Evolutionary conservation across 441 rosid genomes (phyloP).

Genomic region (Mallotus japonicus): DNA sequence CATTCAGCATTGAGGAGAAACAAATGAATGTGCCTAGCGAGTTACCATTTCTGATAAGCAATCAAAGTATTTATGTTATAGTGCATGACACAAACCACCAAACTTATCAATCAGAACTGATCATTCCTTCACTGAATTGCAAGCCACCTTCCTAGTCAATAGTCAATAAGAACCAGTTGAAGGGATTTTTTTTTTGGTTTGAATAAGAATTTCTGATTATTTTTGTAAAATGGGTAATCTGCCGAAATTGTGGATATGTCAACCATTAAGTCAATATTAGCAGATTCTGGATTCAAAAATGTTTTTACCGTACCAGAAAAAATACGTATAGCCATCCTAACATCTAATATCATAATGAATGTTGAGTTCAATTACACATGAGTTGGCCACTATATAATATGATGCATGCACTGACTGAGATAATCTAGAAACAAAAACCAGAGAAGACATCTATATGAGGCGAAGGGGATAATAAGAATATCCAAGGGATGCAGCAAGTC

Average conservation of each 20-base stretch:
- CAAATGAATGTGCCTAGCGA: neutral
- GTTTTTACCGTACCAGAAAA: neutral
- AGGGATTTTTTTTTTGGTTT: neutral
- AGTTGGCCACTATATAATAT: neutral
- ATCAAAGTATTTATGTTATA: neutral
- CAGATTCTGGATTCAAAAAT: neutral
- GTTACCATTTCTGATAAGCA: neutral
- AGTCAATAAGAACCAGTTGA: too few relatives aligned
- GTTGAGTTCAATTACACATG: neutral
- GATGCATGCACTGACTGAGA: neutral
- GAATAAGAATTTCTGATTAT: neutral
- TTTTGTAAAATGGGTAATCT: neutral
- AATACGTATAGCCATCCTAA: neutral
- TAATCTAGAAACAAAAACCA: neutral
- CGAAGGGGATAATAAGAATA: constrained; percentile 2
- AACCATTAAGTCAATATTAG: neutral
- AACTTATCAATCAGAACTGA: neutral
- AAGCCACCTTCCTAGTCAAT: too few relatives aligned
- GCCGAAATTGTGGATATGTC: neutral
- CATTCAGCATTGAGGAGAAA: neutral
- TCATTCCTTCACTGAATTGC: too few relatives aligned
- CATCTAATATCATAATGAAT: neutral
- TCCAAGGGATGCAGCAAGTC: constrained; percentile 7
- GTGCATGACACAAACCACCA: neutral
- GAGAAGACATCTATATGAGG: neutral